Evolutionary conservation across 2,329 filamentous ascomycete species (phyloP).

Genomic region (Blumeriella jaapii): DNA sequence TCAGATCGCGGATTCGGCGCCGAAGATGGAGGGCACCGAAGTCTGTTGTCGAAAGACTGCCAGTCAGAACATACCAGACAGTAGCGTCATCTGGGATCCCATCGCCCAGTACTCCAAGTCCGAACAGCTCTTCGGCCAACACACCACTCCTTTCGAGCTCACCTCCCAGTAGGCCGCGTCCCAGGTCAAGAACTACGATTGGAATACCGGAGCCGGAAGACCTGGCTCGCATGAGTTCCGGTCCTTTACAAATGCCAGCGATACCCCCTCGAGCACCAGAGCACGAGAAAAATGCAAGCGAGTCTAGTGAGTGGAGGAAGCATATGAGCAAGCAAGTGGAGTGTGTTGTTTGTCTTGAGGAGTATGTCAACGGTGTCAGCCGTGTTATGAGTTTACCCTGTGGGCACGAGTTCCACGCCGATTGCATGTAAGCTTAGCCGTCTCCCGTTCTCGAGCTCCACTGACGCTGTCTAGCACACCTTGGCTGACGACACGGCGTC

Average conservation of each 20-base stretch:
- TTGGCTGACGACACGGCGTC: conserved; percentile 87
- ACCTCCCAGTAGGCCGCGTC: conserved; percentile 39
- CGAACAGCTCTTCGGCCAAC: conserved; percentile 55
- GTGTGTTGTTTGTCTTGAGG: conserved; percentile 92
- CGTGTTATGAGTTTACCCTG: conserved; percentile 95
- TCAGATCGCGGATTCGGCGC: conserved; percentile 79
- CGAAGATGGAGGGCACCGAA: conserved; percentile 96
- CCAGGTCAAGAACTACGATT: conserved; percentile 54
- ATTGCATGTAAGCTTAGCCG: conserved; percentile 81
- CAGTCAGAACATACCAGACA: conserved; percentile 89
- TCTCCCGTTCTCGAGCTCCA: conserved; percentile 1
- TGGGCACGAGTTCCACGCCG: conserved; percentile 93
- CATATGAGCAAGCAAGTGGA: conserved; percentile 64
- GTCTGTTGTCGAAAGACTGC: conserved; percentile 86
- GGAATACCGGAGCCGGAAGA: conserved; percentile 43
- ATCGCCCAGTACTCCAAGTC: conserved; percentile 46
- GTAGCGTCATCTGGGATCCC: conserved; percentile 52
- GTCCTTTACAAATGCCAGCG: conserved; percentile 19
- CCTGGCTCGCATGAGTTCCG: conserved; percentile 33
- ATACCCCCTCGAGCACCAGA: conserved; percentile 22
- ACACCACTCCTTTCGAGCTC: conserved; percentile 64
- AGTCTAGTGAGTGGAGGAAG: conserved; percentile 49
- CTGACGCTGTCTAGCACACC: conserved; percentile 54
- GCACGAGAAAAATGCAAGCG: conserved; percentile 36
- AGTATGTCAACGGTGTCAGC: conserved; percentile 90